phyloP scores from a whole-genome alignment of 2,329 filamentous ascomycete genomes.

The Colletotrichum sp. region DNA sequence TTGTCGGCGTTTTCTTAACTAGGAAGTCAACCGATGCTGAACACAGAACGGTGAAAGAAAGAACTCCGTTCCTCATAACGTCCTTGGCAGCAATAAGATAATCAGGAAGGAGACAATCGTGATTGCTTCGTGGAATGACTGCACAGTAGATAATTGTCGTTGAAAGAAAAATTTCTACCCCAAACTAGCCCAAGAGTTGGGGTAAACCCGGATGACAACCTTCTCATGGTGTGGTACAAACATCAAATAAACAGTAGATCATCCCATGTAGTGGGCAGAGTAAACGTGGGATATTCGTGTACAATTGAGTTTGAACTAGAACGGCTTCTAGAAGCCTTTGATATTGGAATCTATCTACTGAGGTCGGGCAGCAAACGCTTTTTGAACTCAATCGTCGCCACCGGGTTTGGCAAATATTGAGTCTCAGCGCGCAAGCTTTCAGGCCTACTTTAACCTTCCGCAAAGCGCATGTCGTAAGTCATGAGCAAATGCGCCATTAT shows the following conservation, averaged over 20 bases:
- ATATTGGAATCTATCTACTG: neutral
- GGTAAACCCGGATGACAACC: neutral
- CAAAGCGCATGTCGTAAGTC: neutral
- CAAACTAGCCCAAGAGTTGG: neutral
- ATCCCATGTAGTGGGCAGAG: neutral
- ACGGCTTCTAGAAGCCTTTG: neutral
- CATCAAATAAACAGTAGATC: neutral
- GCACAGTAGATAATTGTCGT: neutral
- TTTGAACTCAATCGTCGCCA: neutral
- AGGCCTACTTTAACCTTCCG: neutral
- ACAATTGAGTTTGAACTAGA: neutral
- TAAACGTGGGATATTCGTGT: neutral
- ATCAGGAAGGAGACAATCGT: fast-evolving
- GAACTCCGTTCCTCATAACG: neutral
- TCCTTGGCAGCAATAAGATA: neutral
- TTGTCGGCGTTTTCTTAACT: neutral
- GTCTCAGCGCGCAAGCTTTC: neutral
- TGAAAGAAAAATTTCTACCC: neutral
- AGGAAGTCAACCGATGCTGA: neutral
- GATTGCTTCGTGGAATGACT: neutral
- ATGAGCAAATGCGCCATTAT: neutral
- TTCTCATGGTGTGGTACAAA: neutral
- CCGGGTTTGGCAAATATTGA: neutral
- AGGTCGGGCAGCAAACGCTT: neutral
- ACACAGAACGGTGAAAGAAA: neutral